phyloP scores from a whole-genome alignment of 805 yeast genomes.

The Vanderwaltozyma yarrowii region DNA sequence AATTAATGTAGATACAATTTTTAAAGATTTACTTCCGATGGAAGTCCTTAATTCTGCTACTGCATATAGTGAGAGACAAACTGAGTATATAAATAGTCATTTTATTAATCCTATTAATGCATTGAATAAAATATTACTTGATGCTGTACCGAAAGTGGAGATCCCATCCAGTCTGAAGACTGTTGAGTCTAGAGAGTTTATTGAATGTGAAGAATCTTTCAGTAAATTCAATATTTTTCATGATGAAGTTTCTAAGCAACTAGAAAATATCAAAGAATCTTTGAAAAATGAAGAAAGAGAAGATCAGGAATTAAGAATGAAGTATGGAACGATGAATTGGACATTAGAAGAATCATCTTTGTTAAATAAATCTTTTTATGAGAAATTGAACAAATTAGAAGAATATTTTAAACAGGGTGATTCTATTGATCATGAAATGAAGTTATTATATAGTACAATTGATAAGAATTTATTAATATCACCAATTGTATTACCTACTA shows the following conservation, averaged over 20 bases:
- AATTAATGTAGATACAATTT: conserved; percentile 30
- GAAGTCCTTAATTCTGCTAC: conserved; percentile 53
- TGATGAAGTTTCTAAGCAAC: conserved; percentile 1
- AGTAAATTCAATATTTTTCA: conserved; percentile 43
- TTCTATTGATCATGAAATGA: conserved; percentile 48
- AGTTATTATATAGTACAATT: conserved; percentile 38
- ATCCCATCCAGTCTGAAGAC: conserved; percentile 57
- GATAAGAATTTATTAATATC: conserved; percentile 33
- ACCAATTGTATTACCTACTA: conserved; percentile 29
- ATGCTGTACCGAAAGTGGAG: conserved; percentile 37
- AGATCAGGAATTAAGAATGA: conserved; percentile 41
- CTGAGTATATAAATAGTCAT: conserved; percentile 38
- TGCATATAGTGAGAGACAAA: conserved; percentile 59
- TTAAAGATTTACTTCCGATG: conserved; percentile 57
- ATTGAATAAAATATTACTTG: conserved; percentile 35
- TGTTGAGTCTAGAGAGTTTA: conserved; percentile 39
- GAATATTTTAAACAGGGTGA: conserved; percentile 46
- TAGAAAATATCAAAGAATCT: conserved; percentile 38
- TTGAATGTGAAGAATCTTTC: conserved; percentile 49
- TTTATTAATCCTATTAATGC: conserved; percentile 39
- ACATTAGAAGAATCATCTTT: conserved; percentile 36
- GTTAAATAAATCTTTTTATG: conserved; percentile 32
- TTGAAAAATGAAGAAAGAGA: conserved; percentile 44
- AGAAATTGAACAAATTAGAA: conserved; percentile 36
- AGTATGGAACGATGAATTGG: conserved; percentile 50